Conservation (phyloP, 2,329 filamentous ascomycete species). For the Tolypocladium inflatum region DNA sequence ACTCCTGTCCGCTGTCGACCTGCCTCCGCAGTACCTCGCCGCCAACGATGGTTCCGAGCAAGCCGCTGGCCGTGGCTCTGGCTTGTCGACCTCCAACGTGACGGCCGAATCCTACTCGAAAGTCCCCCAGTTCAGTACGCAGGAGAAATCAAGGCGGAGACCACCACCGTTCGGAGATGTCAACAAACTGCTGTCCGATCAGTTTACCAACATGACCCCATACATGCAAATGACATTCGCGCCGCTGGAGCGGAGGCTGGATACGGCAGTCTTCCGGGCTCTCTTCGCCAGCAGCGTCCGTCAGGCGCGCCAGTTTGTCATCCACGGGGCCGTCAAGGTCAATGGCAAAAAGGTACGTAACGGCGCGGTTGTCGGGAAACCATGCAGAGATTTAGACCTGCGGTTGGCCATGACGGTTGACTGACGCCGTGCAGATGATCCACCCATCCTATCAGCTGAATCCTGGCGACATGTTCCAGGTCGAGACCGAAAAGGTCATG, state of each 20-base stretch:
- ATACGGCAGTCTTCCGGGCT: slow-evolving; percentile 89
- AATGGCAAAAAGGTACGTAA: slow-evolving; percentile 81
- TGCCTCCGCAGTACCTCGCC: slow-evolving; percentile 75
- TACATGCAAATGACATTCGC: slow-evolving; percentile 97
- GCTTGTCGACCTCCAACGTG: slow-evolving; percentile 31
- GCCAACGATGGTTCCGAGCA: slow-evolving; percentile 71
- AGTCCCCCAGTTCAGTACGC: slow-evolving; percentile 12
- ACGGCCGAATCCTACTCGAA: slow-evolving; percentile 24
- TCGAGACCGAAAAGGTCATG: slow-evolving; percentile 80
- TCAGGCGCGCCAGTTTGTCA: slow-evolving; percentile 88
- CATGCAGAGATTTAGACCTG: too few relatives aligned
- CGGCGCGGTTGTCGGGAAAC: background rate
- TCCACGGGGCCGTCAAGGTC: slow-evolving; percentile 88
- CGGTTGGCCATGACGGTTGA: background rate
- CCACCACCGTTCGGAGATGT: slow-evolving; percentile 17
- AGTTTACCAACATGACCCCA: slow-evolving; percentile 51
- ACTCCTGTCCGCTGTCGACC: slow-evolving; percentile 73
- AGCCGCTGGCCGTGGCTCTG: slow-evolving; percentile 75
- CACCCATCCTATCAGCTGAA: slow-evolving; percentile 91
- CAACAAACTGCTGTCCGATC: slow-evolving; percentile 22
- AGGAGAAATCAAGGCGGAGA: slow-evolving; percentile 7
- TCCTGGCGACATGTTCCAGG: slow-evolving; percentile 96
- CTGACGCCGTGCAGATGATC: slow-evolving; percentile 56
- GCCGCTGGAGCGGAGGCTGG: slow-evolving; percentile 80
- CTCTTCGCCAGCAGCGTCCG: slow-evolving; percentile 89